Evolutionary conservation across 768 basidiomycete species (phyloP).

Genomic region (Pleurotus ostreatus): DNA sequence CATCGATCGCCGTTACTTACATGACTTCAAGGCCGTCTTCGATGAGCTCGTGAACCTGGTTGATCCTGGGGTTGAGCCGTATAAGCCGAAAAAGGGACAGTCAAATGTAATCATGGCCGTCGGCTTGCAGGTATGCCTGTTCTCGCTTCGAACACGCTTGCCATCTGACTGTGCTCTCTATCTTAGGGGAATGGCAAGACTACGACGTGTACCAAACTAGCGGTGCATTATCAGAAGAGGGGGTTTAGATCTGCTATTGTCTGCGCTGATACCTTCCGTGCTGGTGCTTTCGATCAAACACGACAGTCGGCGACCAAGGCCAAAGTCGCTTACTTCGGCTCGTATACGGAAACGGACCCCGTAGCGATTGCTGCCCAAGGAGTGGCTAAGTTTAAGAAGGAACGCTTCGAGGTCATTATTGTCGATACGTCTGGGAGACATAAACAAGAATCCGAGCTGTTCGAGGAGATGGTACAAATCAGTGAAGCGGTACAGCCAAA

Average conservation of each 20-base stretch:
- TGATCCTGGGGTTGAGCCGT: constrained; percentile 93
- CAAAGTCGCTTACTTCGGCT: constrained; percentile 98
- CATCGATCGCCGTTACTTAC: too few species aligned
- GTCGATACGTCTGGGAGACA: constrained; percentile 98
- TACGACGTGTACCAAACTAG: constrained; percentile 97
- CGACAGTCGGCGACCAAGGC: constrained; percentile 98
- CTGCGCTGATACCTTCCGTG: constrained; percentile 98
- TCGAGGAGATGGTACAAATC: constrained; percentile 98
- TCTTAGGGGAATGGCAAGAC: constrained; percentile 96
- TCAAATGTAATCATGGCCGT: constrained; percentile 96
- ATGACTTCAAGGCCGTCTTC: constrained; percentile 71
- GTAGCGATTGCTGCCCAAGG: constrained; percentile 93
- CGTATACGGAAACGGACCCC: constrained; percentile 98
- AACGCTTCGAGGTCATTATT: constrained; percentile 97
- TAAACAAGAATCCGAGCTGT: constrained; percentile 94
- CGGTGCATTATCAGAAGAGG: constrained; percentile 94
- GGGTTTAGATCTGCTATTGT: constrained; percentile 97
- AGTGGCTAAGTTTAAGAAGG: constrained; percentile 96
- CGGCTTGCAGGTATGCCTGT: constrained; percentile 73
- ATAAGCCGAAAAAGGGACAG: constrained; percentile 95
- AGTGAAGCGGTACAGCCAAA: constrained; percentile 89
- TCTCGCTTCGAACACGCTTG: not conserved
- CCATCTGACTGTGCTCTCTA: not conserved
- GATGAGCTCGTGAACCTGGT: constrained; percentile 95
- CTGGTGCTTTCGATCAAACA: constrained; percentile 98